Evolutionary conservation across 2,329 filamentous ascomycete genomes (phyloP).

Genomic region (Coniella vitis): DNA sequence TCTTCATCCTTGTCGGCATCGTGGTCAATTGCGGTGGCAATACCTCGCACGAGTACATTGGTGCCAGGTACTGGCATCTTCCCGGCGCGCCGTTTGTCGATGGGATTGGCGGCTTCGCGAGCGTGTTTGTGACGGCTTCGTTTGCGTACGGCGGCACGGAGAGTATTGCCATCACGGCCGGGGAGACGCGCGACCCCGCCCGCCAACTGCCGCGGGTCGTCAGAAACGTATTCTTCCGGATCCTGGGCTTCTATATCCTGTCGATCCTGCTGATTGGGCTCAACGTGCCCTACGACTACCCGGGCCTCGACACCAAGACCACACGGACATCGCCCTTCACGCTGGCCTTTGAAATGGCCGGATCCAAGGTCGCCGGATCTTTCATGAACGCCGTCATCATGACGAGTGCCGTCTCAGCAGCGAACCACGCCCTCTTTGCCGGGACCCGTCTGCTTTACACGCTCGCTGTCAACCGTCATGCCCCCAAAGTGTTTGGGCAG

Average conservation of each 20-base stretch:
- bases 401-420: conserved; percentile 51
- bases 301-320: conserved; percentile 33
- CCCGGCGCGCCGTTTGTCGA: conserved; percentile 57
- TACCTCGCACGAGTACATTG: conserved; percentile 45
- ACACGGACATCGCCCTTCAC: conserved; percentile 53
- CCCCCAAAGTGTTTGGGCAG: conserved; percentile 45
- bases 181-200: conserved; percentile 57
- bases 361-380: conserved; percentile 45
- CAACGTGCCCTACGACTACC: conserved; percentile 50
- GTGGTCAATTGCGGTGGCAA: conserved; percentile 56
- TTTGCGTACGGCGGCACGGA: conserved; percentile 60
- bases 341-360: conserved; percentile 53
- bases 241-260: conserved; percentile 47
- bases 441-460: conserved; percentile 51
- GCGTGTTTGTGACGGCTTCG: conserved; percentile 54
- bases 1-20: conserved; percentile 59
- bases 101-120: conserved; percentile 59
- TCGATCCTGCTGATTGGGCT: conserved; percentile 50
- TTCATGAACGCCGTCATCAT: conserved; percentile 58
- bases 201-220: conserved; percentile 56
- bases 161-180: conserved; percentile 59
- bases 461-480: conserved; percentile 47
- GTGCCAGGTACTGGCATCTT: conserved; percentile 50
- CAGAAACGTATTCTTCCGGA: conserved; percentile 60
- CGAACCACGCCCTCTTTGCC: conserved; percentile 52